Percentiles rank a stretch among this genome's conserved stretches.
phyloP scores from a whole-genome alignment of 495 filamentous ascomycete species.

The Acidiella bohemica region DNA sequence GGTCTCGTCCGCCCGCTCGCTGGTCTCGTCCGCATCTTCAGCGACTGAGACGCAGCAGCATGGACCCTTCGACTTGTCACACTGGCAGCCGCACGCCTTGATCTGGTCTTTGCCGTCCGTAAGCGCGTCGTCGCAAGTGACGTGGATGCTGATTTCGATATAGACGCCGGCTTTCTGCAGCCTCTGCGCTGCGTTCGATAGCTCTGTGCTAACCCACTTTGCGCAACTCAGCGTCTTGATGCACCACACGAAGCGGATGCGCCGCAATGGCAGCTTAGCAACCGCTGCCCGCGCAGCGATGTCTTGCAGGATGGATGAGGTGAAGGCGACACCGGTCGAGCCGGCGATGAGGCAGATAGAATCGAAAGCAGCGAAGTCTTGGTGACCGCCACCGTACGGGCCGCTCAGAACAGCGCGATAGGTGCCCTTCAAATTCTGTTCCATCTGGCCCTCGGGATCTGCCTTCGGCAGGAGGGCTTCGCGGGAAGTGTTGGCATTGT shows the following conservation, averaged over 20 bases:
- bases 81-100: conserved; percentile 8
- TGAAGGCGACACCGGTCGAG: conserved; percentile 26
- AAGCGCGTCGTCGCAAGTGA: conserved; percentile 11
- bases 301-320: conserved; percentile 9
- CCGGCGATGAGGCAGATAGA: conserved; percentile 48
- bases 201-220: conserved; percentile 9
- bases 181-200: conserved; percentile 2
- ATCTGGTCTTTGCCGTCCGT: background rate
- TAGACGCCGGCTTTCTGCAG: conserved; percentile 10
- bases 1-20: background rate
- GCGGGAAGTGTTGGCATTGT: conserved; percentile 40
- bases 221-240: conserved; percentile 6
- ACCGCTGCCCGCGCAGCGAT: conserved; percentile 12
- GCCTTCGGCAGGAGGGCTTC: conserved; percentile 1
- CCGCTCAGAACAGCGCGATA: conserved; percentile 29
- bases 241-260: conserved; percentile 12
- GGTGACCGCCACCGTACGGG: conserved; percentile 36
- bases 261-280: conserved; percentile 8
- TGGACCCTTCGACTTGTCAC: conserved; percentile 8
- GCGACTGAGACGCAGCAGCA: conserved; percentile 9
- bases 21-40: conserved; percentile 28
- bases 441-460: background rate
- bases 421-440: background rate
- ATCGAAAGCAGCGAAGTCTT: conserved; percentile 36
- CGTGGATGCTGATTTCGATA: background rate